Conservation (phyloP, 306 rosid genomes). For the Glycyrrhiza uralensis region DNA sequence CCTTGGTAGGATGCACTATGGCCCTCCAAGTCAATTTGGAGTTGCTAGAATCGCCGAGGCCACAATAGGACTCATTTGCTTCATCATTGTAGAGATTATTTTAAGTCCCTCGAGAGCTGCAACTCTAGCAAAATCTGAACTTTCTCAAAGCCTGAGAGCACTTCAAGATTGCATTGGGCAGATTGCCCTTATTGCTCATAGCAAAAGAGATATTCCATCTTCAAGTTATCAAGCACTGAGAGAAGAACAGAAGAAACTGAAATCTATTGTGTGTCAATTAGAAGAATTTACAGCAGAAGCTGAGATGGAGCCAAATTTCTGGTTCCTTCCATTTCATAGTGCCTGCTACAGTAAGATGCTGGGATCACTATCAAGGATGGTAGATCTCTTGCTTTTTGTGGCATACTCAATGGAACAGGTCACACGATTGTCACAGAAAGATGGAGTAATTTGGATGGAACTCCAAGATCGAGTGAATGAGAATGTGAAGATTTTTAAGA, state of each 20-base stretch:
- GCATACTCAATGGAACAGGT: slow-evolving; percentile 45
- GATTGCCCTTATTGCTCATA: slow-evolving; percentile 24
- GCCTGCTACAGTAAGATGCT: slow-evolving; percentile 47
- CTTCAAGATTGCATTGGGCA: slow-evolving; percentile 47
- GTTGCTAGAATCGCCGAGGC: slow-evolving; percentile 65
- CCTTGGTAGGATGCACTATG: slow-evolving; percentile 65
- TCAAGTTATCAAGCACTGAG: slow-evolving; percentile 30
- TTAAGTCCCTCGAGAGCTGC: slow-evolving; percentile 60
- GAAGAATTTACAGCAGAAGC: slow-evolving; percentile 57
- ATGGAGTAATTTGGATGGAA: background rate
- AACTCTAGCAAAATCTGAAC: slow-evolving; percentile 56
- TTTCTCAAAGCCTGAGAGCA: slow-evolving; percentile 45
- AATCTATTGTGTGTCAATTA: slow-evolving; percentile 35
- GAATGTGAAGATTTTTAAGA: slow-evolving; percentile 42
- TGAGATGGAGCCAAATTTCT: slow-evolving; percentile 67
- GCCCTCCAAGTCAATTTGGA: slow-evolving; percentile 59
- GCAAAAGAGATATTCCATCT: slow-evolving; percentile 17
- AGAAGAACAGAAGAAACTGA: slow-evolving; percentile 43
- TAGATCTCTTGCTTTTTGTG: slow-evolving; percentile 42
- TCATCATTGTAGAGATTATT: slow-evolving; percentile 45
- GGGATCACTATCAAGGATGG: slow-evolving; percentile 48
- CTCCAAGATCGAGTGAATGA: slow-evolving; percentile 30
- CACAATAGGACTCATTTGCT: slow-evolving; percentile 64
- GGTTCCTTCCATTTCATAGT: slow-evolving; percentile 67
- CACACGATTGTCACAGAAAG: slow-evolving; percentile 26